phyloP scores from a whole-genome alignment of 2,329 filamentous ascomycete genomes.

The Fusarium begoniae region DNA sequence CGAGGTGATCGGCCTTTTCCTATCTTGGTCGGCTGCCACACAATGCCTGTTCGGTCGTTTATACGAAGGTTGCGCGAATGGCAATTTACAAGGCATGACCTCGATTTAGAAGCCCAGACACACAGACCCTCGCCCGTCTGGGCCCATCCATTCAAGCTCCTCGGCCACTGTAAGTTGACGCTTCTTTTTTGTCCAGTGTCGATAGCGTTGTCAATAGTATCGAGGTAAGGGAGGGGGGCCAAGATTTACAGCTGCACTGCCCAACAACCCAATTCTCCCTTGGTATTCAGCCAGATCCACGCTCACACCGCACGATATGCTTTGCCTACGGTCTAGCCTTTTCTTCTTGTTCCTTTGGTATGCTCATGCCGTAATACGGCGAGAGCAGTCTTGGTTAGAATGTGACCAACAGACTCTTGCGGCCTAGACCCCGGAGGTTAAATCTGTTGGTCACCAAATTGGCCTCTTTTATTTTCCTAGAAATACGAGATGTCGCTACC shows the following conservation, averaged over 20 bases:
- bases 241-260: not conserved
- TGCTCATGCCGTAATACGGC: not conserved
- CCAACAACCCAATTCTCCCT: not conserved
- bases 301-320: not conserved
- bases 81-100: constrained; percentile 13
- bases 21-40: not conserved
- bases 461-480: not conserved
- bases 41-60: not conserved
- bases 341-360: not conserved
- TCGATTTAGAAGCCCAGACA: constrained; percentile 26
- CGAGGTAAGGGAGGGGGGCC: not conserved
- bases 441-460: constrained; percentile 11
- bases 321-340: not conserved
- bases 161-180: constrained; percentile 7
- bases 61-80: constrained; percentile 5
- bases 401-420: not conserved
- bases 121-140: not conserved
- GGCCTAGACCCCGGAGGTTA: constrained; percentile 11
- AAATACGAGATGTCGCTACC: constrained; percentile 16
- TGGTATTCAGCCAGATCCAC: not conserved
- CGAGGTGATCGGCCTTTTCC: not conserved
- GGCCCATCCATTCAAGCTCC: constrained; percentile 12
- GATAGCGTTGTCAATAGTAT: constrained; percentile 12
- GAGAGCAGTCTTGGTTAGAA: not conserved
- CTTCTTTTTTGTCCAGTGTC: not conserved